phyloP scores from a whole-genome alignment of 2,329 filamentous ascomycete genomes.

The Aspergillus pseudotamarii region DNA sequence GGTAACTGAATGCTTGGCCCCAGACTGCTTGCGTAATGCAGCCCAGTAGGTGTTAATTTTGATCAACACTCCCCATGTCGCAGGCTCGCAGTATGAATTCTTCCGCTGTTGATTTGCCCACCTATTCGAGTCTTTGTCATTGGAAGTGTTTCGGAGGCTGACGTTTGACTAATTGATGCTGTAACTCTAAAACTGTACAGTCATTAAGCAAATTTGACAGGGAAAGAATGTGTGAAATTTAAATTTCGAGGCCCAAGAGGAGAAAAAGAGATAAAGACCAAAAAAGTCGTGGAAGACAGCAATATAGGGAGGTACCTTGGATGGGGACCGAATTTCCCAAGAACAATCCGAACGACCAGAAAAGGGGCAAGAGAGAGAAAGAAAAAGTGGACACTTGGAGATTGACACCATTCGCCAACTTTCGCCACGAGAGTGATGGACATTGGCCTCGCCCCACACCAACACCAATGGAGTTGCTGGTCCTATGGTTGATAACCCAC shows the following conservation, averaged over 20 bases:
- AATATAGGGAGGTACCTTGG: neutral
- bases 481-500: slow-evolving; percentile 7
- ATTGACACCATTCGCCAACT: slow-evolving; percentile 18
- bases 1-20: slow-evolving; percentile 33
- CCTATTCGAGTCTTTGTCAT: neutral
- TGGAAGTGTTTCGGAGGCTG: neutral
- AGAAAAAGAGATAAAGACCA: neutral
- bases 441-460: slow-evolving; percentile 20
- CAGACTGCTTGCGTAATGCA: slow-evolving; percentile 43
- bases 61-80: slow-evolving; percentile 31
- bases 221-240: neutral
- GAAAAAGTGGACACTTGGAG: slow-evolving; percentile 18
- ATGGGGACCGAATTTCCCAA: neutral
- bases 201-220: neutral
- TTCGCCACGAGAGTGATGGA: slow-evolving; percentile 21
- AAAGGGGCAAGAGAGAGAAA: slow-evolving; percentile 19
- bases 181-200: neutral
- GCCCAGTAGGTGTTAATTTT: slow-evolving; percentile 32
- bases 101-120: neutral
- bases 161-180: neutral
- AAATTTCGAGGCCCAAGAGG: neutral
- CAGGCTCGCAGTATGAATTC: slow-evolving; percentile 1
- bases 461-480: slow-evolving; percentile 2
- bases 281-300: neutral
- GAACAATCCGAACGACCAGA: slow-evolving; percentile 13